Conservation (phyloP, 495 filamentous ascomycete species). For the Neurospora sp. region DNA sequence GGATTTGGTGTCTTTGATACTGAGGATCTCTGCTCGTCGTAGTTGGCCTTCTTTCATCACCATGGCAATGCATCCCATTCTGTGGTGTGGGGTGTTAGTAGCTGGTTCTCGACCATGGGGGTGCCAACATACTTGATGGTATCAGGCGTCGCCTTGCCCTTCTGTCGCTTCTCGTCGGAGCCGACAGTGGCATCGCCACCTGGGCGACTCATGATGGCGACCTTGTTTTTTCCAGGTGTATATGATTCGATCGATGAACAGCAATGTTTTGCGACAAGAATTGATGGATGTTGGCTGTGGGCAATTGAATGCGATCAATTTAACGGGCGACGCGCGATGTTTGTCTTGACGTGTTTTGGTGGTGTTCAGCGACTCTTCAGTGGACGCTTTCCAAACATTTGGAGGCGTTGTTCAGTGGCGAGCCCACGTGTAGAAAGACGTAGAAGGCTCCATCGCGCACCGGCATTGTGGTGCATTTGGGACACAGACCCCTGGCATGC, state of each 20-base stretch:
- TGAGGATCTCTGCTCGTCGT: slow-evolving; percentile 87
- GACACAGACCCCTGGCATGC: not conserved
- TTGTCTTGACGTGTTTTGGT: not conserved
- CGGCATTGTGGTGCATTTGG: not conserved
- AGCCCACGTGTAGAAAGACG: not conserved
- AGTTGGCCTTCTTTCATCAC: slow-evolving; percentile 62
- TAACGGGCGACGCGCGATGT: not conserved
- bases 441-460: no score
- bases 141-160: slow-evolving; percentile 67
- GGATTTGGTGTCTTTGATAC: slow-evolving; percentile 74
- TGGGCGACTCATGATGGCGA: slow-evolving; percentile 30
- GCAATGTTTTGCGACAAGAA: not conserved
- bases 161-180: slow-evolving; percentile 47
- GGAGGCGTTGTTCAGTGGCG: not conserved
- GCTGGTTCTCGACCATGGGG: not conserved
- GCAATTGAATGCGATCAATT: not conserved
- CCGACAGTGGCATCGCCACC: slow-evolving; percentile 36
- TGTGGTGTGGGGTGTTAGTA: slow-evolving; percentile 5
- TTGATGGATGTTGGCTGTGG: not conserved
- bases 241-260: not conserved
- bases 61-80: slow-evolving; percentile 40
- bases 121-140: slow-evolving; percentile 53
- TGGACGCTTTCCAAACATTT: not conserved
- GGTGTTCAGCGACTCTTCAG: not conserved
- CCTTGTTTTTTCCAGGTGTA: not conserved